Base-by-base conservation (phyloP, 495 filamentous ascomycete species). In the Thozetella sp. region DNA sequence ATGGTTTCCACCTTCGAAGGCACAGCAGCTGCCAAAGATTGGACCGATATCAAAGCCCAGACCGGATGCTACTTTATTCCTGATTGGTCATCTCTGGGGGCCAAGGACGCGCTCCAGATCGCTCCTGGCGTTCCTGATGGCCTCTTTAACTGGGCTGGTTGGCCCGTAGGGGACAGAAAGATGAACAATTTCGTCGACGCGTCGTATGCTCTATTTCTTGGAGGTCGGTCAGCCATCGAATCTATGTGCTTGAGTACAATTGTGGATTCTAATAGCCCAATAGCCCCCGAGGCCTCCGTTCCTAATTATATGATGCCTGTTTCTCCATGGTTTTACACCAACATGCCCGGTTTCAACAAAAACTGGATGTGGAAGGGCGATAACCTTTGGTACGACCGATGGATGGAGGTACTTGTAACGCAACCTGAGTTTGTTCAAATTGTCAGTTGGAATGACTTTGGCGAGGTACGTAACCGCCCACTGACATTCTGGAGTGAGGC, bases 391-490 rank as follows among this genome's bases (percentile, higher is more conserved):
- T 83, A 83, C 30, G 70, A 77, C 37, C 80, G 85, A 17, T 88
- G 86, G 85, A 64, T 70, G 15, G 67, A 86, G 54, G 78, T 88
- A 3, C 61, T 86, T 15, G 61, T 69, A 17, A 63, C 85, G 1
- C 62, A 77, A 26, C 84, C 86, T 20, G 74, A 83, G 2, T 87
- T 84, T 55, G 75, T 88, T 17, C 78, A 88, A 70, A 86, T 89
- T 25, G 72, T 91, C 52, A 87, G 84, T 34, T 90, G 87, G 88
- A 91, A 90, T 58, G 88, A 90, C 61, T 90, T 83, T 58, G 86
- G 86, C 57, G 88, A 90, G 69, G 84, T 81, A 25, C 84, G 86
- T 62, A 83, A 85, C 65, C 76, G 85, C 24, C 76, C 76, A 0
- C 75, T 77, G 20, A 57, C 76, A 22, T 71, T 69, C 65, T 15